These are phyloP conservation scores for Cytospora piceae DNA, from an alignment of 2,329 filamentous ascomycete species.

Conservation along the genomic window DNA sequence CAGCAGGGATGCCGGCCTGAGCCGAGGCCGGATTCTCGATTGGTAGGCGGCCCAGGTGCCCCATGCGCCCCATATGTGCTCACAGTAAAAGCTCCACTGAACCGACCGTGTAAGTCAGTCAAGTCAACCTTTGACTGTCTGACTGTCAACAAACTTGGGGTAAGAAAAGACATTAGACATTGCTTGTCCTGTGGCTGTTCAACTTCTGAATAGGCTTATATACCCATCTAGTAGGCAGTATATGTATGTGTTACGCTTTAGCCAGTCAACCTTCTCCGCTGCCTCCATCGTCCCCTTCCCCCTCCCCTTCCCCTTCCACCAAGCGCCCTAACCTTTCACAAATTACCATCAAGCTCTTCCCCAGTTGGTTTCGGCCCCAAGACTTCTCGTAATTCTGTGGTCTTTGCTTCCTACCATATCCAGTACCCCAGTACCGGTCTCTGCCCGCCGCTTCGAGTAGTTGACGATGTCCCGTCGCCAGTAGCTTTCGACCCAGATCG, in stretches of 20 bases:
- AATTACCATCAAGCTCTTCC: not conserved
- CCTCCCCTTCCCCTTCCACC: not conserved
- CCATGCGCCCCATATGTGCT: no score
- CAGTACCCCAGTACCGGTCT: not conserved
- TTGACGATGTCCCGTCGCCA: not conserved
- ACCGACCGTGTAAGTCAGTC: conserved; percentile 6
- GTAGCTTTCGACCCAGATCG: not conserved
- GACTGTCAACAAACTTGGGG: no score
- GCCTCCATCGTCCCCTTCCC: no score
- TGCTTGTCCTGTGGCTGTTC: no score
- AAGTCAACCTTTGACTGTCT: no score
- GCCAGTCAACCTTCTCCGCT: no score
- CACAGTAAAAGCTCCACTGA: not conserved
- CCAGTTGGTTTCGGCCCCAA: not conserved
- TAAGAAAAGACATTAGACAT: no score
- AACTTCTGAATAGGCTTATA: no score
- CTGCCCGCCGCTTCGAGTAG: not conserved
- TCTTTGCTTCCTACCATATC: not conserved
- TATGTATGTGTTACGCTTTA: not conserved
- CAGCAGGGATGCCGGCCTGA: conserved; percentile 10
- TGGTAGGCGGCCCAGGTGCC: not conserved
- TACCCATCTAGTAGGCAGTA: no score
- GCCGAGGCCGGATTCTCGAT: conserved; percentile 9
- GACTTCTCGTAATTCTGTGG: not conserved
- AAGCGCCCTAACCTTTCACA: not conserved